Evolutionary conservation across 164 flowering plant species (phyloP), one percentile per base, ranked within the genome.

Genomic region (Warburgia ugandensis): DNA sequence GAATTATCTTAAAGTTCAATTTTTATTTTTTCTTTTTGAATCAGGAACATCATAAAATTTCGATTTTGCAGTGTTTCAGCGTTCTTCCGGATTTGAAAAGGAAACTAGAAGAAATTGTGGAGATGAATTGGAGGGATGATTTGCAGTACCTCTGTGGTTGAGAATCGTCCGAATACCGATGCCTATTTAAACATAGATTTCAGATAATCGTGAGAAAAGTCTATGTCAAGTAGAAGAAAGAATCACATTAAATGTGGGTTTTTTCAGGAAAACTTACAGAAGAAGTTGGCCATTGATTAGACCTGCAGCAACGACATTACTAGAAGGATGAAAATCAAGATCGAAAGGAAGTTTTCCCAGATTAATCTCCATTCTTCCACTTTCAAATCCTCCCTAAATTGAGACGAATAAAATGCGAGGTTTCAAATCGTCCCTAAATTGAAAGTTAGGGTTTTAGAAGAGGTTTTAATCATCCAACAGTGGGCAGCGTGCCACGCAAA

Each of bases 271-370:
- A 25, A 60, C 70, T 66, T 74, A 91, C 89, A 88, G 7, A 29
- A 70, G 81, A 50, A 87, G 80, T 26, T 80, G 60, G 27, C 96
- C 95, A 29, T 55, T 66, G 65, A 91, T 87, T 50, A 90, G 83
- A 8, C 79, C 91, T 12, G 79, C 69, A 14, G 86, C 62, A 5
- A 86, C 83, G 17, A 90, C 71, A 6, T 72, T 26, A 29, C 44
- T 52, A 0, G 90, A 79, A 9, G 96, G 97, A 62, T 91, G 96
- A 51, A 87, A 91, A 65, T 91, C 96, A 19, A 91, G 17, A 63
- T 86, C 97, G 23, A 89, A 86, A 0, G 95, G 76, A 6, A 71
- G 65, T 2, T 74, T 72, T 21, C 74, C 81, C 53, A 84, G 50
- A 33, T 70, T 62, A 16, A 84, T 69, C 78, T 87, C 94, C 90